phyloP scores from a whole-genome alignment of 495 filamentous ascomycete genomes.

The Talaromyces adpressus region DNA sequence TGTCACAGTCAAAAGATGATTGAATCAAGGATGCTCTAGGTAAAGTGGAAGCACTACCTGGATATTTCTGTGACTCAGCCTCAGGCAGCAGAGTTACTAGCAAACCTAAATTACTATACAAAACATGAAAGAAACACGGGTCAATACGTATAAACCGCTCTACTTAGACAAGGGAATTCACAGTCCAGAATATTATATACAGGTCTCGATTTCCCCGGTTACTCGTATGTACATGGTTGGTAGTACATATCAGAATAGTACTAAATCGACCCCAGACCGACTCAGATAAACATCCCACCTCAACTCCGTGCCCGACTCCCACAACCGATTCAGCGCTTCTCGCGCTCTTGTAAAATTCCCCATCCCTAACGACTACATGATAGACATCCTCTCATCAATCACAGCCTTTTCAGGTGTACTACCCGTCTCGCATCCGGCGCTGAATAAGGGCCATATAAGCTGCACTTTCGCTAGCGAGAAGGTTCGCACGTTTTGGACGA shows the following conservation, averaged over 20 bases:
- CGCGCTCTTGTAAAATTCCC: conserved; percentile 27
- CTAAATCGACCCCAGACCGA: conserved; percentile 18
- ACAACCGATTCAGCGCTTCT: conserved; percentile 16
- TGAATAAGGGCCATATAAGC: conserved; percentile 30
- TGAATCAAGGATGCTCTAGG: too few relatives aligned
- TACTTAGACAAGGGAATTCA: too few relatives aligned
- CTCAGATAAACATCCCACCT: conserved; percentile 23
- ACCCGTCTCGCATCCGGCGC: conserved; percentile 26
- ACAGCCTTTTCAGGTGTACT: conserved; percentile 11
- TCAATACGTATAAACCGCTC: too few relatives aligned
- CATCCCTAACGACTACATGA: conserved; percentile 26
- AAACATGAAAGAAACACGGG: too few relatives aligned
- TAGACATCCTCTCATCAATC: conserved; percentile 21
- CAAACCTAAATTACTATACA: too few relatives aligned
- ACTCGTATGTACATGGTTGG: too few relatives aligned
- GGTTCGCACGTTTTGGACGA: conserved; percentile 14
- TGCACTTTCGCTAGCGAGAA: conserved; percentile 24
- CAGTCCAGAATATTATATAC: too few relatives aligned
- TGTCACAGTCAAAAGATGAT: too few relatives aligned
- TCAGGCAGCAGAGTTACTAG: too few relatives aligned
- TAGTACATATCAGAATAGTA: conserved; percentile 13
- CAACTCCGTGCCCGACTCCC: conserved; percentile 15
- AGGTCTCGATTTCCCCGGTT: too few relatives aligned
- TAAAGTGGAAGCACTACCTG: too few relatives aligned
- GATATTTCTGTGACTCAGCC: too few relatives aligned